Evolutionary conservation across 306 rosid genomes (phyloP).

Genomic region (Rubus idaeus): DNA sequence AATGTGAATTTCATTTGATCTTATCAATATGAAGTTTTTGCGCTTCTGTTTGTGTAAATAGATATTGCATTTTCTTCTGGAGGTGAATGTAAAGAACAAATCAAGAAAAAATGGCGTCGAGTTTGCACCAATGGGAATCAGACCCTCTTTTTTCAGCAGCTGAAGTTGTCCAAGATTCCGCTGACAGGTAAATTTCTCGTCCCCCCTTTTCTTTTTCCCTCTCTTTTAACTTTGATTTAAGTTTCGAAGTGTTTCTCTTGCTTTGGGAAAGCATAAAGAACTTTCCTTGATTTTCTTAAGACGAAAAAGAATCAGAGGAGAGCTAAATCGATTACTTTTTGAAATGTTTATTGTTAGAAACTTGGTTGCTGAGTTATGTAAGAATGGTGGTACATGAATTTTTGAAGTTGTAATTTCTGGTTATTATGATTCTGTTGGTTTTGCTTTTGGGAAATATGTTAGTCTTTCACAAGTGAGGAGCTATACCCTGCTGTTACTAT

Average conservation of each 20-base stretch:
- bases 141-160: slow-evolving; percentile 48
- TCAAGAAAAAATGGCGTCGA: slow-evolving; percentile 27
- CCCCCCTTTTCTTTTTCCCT: not conserved
- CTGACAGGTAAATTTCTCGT: slow-evolving; percentile 31
- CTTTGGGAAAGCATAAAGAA: not conserved
- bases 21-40: not conserved
- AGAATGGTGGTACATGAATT: not conserved
- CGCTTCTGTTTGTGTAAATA: not conserved
- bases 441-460: not conserved
- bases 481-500: not conserved
- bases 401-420: not conserved
- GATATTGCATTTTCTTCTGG: not conserved
- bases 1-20: not conserved
- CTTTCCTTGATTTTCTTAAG: not conserved
- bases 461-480: not conserved
- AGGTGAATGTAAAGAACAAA: not conserved
- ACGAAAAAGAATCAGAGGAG: too few relatives aligned
- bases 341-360: not conserved
- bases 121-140: slow-evolving; percentile 42
- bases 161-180: slow-evolving; percentile 46
- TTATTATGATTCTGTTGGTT: not conserved
- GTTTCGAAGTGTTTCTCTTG: not conserved
- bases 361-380: not conserved
- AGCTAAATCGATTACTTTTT: not conserved
- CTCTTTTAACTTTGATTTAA: not conserved